Conservation (phyloP, 2,329 filamentous ascomycete species). For the Pestalotiopsis sp. region DNA sequence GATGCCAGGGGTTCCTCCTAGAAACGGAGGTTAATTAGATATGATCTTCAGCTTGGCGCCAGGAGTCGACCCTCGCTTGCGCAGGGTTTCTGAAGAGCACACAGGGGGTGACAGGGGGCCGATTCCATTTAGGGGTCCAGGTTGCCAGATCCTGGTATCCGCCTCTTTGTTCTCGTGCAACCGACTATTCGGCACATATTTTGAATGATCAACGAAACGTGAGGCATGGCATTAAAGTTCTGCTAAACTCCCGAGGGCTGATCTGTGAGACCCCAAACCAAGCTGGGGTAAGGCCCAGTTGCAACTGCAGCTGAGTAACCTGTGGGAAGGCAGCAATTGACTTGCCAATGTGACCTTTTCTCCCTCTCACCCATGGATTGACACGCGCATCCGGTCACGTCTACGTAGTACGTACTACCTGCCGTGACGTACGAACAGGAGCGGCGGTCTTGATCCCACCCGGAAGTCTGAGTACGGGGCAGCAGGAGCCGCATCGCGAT, state of each 20-base stretch:
- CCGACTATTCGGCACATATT: conserved; percentile 12
- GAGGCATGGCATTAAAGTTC: conserved; percentile 15
- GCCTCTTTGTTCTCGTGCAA: conserved; percentile 11
- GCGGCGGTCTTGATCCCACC: not conserved
- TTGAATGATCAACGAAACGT: conserved; percentile 19
- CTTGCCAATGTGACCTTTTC: not conserved
- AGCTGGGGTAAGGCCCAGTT: conserved; percentile 20
- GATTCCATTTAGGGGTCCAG: conserved; percentile 20
- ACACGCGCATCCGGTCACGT: not conserved
- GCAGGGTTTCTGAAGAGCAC: conserved; percentile 23
- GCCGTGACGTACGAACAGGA: not conserved
- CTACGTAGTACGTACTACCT: not conserved
- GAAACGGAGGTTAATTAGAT: conserved; percentile 30
- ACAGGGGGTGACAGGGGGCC: conserved; percentile 22
- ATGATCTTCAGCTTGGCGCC: conserved; percentile 29
- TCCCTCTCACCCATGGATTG: not conserved
- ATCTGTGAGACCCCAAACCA: conserved; percentile 24
- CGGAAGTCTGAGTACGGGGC: not conserved
- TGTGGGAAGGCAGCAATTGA: not conserved
- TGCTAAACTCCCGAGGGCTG: conserved; percentile 22
- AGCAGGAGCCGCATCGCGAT: conserved; percentile 1
- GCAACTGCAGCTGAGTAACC: not conserved
- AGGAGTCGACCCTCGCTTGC: conserved; percentile 29
- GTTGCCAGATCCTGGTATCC: conserved; percentile 26
- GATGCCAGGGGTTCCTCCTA: conserved; percentile 14